Evolutionary conservation across 2,329 filamentous ascomycete genomes (phyloP).

Genomic region (Verticillium tricorpus): DNA sequence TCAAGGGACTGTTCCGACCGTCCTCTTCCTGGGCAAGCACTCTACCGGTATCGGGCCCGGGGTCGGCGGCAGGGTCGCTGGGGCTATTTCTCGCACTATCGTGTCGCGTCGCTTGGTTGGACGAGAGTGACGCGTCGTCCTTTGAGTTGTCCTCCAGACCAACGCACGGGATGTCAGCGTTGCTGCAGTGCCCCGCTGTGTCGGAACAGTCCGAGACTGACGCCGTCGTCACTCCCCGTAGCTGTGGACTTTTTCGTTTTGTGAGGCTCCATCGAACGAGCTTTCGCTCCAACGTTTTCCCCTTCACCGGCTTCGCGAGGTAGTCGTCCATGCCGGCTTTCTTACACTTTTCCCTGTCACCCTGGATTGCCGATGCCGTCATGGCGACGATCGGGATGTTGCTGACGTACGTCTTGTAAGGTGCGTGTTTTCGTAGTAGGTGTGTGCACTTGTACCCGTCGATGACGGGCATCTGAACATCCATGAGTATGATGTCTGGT

Average conservation of each 20-base stretch:
- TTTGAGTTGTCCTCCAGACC: neutral
- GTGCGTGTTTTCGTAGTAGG: constrained; percentile 61
- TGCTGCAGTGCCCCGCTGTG: constrained; percentile 35
- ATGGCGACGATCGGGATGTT: constrained; percentile 75
- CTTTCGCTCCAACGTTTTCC: constrained; percentile 64
- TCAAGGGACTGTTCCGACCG: constrained; percentile 23
- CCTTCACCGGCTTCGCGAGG: constrained; percentile 68
- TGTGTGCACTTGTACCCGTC: constrained; percentile 77
- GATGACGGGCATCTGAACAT: constrained; percentile 71
- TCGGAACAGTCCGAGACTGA: constrained; percentile 42
- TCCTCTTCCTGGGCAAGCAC: constrained; percentile 3
- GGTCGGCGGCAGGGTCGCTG: neutral
- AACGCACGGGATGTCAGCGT: constrained; percentile 34
- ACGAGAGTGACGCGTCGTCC: neutral
- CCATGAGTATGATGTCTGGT: constrained; percentile 75
- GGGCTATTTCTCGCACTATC: neutral
- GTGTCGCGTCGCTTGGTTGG: neutral
- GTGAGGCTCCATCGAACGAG: constrained; percentile 61
- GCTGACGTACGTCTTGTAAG: constrained; percentile 55
- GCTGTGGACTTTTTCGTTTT: constrained; percentile 17
- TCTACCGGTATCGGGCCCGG: neutral
- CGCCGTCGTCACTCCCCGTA: constrained; percentile 14
- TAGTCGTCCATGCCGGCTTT: constrained; percentile 75
- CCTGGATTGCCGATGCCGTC: constrained; percentile 75
- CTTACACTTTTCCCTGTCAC: constrained; percentile 69